Evolutionary conservation across 352 stramenopile genomes (phyloP).

Genomic region (Phytophthora tentaculata): DNA sequence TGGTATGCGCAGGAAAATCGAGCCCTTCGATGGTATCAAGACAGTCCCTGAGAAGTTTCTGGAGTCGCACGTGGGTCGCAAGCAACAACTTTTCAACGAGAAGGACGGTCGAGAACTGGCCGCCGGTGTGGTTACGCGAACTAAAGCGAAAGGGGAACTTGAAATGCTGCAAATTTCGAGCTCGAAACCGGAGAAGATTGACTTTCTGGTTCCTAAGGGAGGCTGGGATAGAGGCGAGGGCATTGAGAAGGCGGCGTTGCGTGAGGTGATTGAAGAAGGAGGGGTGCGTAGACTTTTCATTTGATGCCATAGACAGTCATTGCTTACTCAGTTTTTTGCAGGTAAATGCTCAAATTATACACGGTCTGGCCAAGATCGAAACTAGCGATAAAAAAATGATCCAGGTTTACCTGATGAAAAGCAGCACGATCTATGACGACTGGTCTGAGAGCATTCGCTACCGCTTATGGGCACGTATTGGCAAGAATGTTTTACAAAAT

Average conservation of each 20-base stretch:
- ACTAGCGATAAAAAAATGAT: background rate
- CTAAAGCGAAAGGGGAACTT: background rate
- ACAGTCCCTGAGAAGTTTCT: background rate
- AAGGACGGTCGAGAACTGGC: background rate
- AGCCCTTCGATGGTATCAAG: background rate
- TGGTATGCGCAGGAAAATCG: background rate
- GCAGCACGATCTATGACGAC: background rate
- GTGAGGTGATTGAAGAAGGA: background rate
- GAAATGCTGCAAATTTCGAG: background rate
- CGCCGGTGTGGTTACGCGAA: background rate
- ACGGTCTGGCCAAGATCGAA: background rate
- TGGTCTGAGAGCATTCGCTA: background rate
- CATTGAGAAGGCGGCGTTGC: background rate
- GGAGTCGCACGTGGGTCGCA: background rate
- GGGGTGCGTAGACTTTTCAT: background rate
- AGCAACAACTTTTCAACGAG: background rate
- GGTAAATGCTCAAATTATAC: background rate
- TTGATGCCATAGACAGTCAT: background rate
- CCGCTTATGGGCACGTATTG: background rate
- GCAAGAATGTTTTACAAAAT: background rate
- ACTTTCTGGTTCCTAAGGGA: background rate
- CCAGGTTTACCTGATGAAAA: background rate
- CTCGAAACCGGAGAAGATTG: background rate
- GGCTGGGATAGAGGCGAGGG: background rate
- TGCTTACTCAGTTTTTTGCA: background rate